Base-by-base conservation (phyloP, 768 basidiomycete species). In the Hemileccinum impolitum region DNA sequence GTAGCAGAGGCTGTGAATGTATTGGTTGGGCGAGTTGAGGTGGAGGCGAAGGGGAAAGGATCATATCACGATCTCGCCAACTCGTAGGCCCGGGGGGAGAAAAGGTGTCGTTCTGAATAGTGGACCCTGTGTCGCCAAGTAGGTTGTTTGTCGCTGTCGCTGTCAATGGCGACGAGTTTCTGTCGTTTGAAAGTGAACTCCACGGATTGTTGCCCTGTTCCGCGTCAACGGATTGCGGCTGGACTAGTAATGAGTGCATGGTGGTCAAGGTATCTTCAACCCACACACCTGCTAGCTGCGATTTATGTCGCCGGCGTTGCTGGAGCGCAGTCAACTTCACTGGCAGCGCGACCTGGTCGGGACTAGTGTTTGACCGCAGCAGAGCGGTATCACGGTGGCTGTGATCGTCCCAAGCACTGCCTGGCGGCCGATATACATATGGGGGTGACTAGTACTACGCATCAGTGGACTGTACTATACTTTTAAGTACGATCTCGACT, bases 41-140 rank as follows among this genome's bases (percentile, higher is more conserved):
- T 18, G 54, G 46, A 8, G 62, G 54, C 2, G 57, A 47, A 6
- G 59, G 49, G 1, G 60, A 49, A 7, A 61, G 30, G 14, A 58
- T 61, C 62, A 64, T 62, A 6, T 45, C 41, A 18, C 19, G 40
- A 23, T 57, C 25, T 39, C 14, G 57, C 36, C 34, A 12, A 28
- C 15, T 21, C n/a, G 34, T 17, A 21, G n/a, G 17, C 1, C 9
- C 11, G 5, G 34, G 17, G 17, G 26, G 23, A 28, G 35, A 13
- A 13, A 13, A 6, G 9, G 12, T 6, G 46, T 39, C 28, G 45
- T 46, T 18, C 7, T 19, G 17, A 34, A 23, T 38, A n/a, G 25
- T 36, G 14, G 21, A 17, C 14, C 30, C 41, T 8, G 19, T 15
- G 9, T 53, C 25, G 17, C 9, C 37, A 41, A 30, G 43, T 19